Base-by-base conservation (phyloP, 192 early-diverging fungal genomes). In the Funneliformis geosporum region DNA sequence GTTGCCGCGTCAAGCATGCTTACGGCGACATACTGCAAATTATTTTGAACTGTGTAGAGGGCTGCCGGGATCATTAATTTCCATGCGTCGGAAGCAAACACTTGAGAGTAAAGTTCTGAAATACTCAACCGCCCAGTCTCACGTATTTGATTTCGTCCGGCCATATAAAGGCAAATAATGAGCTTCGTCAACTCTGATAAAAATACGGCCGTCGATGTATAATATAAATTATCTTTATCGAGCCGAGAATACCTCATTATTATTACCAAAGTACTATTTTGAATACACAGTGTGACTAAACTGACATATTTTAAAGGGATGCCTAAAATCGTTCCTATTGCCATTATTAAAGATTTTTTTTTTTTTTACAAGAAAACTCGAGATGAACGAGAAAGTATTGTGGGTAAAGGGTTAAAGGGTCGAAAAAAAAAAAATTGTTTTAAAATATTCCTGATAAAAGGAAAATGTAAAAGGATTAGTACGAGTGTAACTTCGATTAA, bases 21-120 rank as follows among this genome's bases (percentile, higher is more conserved):
- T 2, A 95, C 94, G 0, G 97, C 94, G 16, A 95, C 84, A 81
- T 97, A 99, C 80, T 98, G 97, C 59, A 99, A 83, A 81, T 98
- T 98, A 86, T 99, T 99, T 84, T 99, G 97, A 61, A 98, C 88
- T 39, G 96, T 91, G 83, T 99, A 96, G n/a, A 95, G 86, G 55
- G 91, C 88, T 16, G 96, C 96, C 4, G 97, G 97, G 11, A 99
- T 92, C 70, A 93, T 89, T 82, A 99, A 88, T 83, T 95, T 95
- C 80, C 89, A 89, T 83, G 91, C 91, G 64, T 96, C 90, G n/a
- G 84, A 84, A 62, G 89, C 82, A 76, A 94, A 80, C 38, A 92
- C 84, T 5, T 89, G 86, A 60, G 83, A 67, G 25, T 87, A 62
- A 60, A 88, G 76, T 7, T 81, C 79, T 23, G 73, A 73, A 8